Evolutionary conservation across 768 basidiomycete genomes (phyloP).

Genomic region (Pleurotus ostreatus): DNA sequence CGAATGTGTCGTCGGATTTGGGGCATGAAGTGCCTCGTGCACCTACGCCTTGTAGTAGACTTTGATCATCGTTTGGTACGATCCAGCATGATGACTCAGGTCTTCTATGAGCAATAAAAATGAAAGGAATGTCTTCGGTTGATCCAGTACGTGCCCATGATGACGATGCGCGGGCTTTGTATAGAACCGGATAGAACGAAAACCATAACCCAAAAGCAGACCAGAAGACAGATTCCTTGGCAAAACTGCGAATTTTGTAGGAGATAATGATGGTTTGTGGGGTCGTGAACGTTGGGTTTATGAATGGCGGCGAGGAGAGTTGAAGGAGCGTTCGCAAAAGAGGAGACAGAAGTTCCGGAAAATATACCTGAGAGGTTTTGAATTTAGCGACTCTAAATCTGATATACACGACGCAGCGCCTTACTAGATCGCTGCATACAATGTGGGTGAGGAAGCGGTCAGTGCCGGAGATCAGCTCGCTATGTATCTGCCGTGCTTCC

Average conservation of each 20-base stretch:
- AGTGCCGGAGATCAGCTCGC: constrained; percentile 27
- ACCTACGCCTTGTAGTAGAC: constrained; percentile 56
- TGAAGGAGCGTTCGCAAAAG: constrained; percentile 72
- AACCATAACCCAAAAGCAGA: constrained; percentile 79
- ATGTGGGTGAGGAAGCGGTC: constrained; percentile 51
- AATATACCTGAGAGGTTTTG: constrained; percentile 62
- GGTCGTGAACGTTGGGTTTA: constrained; percentile 8
- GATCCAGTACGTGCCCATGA: constrained; percentile 41
- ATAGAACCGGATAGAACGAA: constrained; percentile 51
- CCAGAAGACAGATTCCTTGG: constrained; percentile 78
- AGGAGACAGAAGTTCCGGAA: constrained; percentile 75
- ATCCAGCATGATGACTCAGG: constrained; percentile 55
- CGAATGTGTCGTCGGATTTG: constrained; percentile 69
- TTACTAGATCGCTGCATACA: constrained; percentile 80
- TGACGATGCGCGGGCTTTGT: background rate
- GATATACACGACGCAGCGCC: constrained; percentile 14
- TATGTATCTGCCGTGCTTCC: constrained; percentile 37
- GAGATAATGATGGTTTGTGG: constrained; percentile 54
- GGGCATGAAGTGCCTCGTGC: constrained; percentile 34
- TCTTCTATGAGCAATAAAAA: constrained; percentile 60
- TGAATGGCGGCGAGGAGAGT: constrained; percentile 54
- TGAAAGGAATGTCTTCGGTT: constrained; percentile 42
- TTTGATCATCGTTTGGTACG: constrained; percentile 46
- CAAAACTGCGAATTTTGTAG: constrained; percentile 71
- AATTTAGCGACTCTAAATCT: background rate